Conservation (phyloP, 768 basidiomycete genomes). For the Rhizopogon vesiculosus region DNA sequence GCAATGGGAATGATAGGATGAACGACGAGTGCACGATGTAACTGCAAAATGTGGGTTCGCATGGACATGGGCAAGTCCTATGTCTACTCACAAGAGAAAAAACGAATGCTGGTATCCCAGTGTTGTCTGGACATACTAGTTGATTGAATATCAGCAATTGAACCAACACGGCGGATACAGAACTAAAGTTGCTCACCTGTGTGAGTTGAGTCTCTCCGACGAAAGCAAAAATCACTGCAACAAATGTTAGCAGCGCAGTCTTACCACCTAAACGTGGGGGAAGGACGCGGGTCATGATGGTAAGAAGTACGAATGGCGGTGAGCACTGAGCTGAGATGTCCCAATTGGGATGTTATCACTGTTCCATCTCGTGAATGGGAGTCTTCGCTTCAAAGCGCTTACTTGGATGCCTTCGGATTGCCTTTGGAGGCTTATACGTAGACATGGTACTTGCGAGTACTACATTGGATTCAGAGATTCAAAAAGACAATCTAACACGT, state of each 20-base stretch:
- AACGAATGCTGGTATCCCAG: constrained; percentile 83
- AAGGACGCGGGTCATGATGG: constrained; percentile 1
- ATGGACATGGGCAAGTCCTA: background rate
- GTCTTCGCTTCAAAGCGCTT: no score
- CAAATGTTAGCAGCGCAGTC: constrained; percentile 50
- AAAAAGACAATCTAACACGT: background rate
- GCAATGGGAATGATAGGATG: constrained; percentile 74
- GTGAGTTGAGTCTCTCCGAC: constrained; percentile 73
- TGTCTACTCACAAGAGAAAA: constrained; percentile 69
- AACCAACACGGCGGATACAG: background rate
- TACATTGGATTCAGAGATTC: no score
- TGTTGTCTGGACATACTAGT: constrained; percentile 73
- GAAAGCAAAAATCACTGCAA: constrained; percentile 61
- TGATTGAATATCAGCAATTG: constrained; percentile 3
- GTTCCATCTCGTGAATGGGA: background rate
- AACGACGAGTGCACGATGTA: constrained; percentile 87
- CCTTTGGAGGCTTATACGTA: no score
- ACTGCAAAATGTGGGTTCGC: constrained; percentile 34
- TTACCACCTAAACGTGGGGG: constrained; percentile 40
- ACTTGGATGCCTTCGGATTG: background rate
- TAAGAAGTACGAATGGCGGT: background rate
- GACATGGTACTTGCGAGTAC: no score
- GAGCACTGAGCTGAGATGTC: background rate
- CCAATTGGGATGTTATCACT: background rate
- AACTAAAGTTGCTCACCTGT: constrained; percentile 45